Evolutionary conservation across 139 green algal species (phyloP).

Genomic region (Deuterostichococcus epilithicus): DNA sequence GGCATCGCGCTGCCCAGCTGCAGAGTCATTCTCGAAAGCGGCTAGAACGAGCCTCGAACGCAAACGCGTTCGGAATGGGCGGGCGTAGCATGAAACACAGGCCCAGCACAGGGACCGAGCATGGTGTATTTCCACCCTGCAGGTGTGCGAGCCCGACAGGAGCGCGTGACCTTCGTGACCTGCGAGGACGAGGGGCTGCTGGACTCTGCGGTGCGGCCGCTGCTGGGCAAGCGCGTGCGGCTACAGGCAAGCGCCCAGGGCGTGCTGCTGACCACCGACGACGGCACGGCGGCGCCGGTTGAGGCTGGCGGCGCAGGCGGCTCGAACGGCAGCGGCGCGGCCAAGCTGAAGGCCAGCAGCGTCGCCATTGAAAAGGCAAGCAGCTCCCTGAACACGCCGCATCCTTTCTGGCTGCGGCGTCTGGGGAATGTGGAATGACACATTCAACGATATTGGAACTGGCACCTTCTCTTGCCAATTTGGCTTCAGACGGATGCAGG

Average conservation of each 20-base stretch:
- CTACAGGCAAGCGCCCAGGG: background rate
- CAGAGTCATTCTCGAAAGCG: no score
- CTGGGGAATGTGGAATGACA: no score
- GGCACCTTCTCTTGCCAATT: no score
- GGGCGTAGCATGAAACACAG: no score
- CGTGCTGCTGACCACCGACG: background rate
- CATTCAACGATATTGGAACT: no score
- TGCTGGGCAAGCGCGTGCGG: constrained; percentile 12
- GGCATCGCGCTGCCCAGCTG: no score
- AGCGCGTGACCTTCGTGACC: constrained; percentile 76
- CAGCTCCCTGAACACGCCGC: no score
- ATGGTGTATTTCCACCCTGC: background rate
- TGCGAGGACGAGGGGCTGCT: constrained; percentile 66
- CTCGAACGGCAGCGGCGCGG: constrained; percentile 6
- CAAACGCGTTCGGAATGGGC: no score
- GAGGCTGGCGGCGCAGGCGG: constrained; percentile 21
- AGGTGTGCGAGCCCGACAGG: constrained; percentile 87
- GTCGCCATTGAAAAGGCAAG: background rate
- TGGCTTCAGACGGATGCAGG: no score
- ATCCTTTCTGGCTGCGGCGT: no score
- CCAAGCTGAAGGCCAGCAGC: background rate
- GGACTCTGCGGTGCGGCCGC: constrained; percentile 22
- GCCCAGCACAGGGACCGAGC: no score
- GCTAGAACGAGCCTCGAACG: no score
- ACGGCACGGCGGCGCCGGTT: constrained; percentile 7